Evolutionary conservation across 2,329 filamentous ascomycete genomes (phyloP), one percentile per base, ranked within the genome.

Genomic region (Penicillium frequentans): DNA sequence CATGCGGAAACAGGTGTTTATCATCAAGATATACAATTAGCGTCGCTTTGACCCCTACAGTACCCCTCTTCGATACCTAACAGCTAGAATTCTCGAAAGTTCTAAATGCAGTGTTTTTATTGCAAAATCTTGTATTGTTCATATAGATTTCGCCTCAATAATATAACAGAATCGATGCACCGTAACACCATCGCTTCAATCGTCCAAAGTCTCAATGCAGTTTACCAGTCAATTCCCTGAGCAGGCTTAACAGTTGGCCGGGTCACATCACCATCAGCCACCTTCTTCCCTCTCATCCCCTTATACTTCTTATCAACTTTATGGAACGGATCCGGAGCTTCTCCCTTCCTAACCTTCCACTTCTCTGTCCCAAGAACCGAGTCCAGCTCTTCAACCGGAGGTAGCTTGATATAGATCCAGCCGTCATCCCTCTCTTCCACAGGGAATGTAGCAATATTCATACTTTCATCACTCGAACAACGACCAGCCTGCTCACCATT

Each of bases 361-460:
- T 85, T 88, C 66, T 81, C 80, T 0, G 91, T 96, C 0, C 91
- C 91, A 27, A 96, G 78, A 55, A 90, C 84, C 1, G 82, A 82
- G 71, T 96, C 92, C 45, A 96, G 79, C 76, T 96, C 92, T 52
- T 88, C 87, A 0, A 93, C 82, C 0, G 90, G 88, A 21, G 92
- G 92, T 27, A 96, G 79, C 75, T 89, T 89, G 60, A 96, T 75
- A 73, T 95, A 93, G 3, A 96, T 82, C 82, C 86, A 85, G 0
- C 90, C 90, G 71, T 95, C 91, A 0, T 81, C 82, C 11, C 91
- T 79, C 70, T 88, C 88, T 73, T 96, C 90, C 5, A 86, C 86
- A 0, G 84, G 83, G 73, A 96, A 96, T 0, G 89, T 93, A 3
- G 91, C 91, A 67, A 96, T 93, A 64, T 87, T 91, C 62, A 95